Conservation (phyloP, 225 moss, liverwort and hornwort genomes). For the Anthoceros angustus region DNA sequence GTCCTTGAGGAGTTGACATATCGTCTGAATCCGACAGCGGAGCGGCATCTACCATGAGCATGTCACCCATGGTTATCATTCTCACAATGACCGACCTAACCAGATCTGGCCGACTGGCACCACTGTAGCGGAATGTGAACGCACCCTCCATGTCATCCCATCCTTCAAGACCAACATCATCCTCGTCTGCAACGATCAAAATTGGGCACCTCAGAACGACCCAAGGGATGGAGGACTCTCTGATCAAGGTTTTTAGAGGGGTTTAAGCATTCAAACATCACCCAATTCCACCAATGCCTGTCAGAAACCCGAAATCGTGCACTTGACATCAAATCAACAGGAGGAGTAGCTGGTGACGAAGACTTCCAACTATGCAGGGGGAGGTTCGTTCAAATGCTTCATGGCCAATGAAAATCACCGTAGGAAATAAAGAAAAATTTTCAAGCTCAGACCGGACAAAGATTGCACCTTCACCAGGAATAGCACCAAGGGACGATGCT, state of each 20-base stretch:
- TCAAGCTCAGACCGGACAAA: neutral
- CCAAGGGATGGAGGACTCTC: neutral
- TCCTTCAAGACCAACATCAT: neutral
- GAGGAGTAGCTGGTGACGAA: no score
- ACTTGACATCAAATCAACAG: no score
- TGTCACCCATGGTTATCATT: neutral
- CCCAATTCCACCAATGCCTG: no score
- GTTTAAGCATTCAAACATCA: no score
- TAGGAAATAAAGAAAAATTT: no score
- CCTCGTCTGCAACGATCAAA: neutral
- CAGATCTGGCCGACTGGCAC: neutral
- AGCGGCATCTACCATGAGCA: slow-evolving; percentile 1
- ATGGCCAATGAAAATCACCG: no score
- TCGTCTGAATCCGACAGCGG: neutral
- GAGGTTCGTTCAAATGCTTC: no score
- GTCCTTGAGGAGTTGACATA: neutral
- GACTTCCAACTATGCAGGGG: no score
- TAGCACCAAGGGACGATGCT: neutral
- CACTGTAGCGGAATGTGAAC: neutral
- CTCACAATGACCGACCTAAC: neutral
- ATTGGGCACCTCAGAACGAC: neutral
- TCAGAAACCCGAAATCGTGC: no score
- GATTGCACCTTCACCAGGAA: neutral
- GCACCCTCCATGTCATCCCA: neutral
- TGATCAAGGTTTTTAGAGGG: no score